Percentiles rank a stretch among this genome's conserved stretches.
Conservation (phyloP, 169 alveolate species). For the Plasmodium vinckei region DNA sequence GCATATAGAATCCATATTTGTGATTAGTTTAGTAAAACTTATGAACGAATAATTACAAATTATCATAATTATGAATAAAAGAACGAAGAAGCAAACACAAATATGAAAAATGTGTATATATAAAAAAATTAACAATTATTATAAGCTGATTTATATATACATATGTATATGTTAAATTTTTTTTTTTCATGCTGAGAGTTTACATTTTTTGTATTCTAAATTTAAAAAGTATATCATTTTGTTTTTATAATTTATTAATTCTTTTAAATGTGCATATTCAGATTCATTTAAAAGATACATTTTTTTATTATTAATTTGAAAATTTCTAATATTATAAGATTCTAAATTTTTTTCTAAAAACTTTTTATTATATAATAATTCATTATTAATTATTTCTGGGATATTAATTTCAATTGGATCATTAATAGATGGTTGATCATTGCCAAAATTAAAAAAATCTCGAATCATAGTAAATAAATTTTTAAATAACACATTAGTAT, state of each 20-base stretch:
- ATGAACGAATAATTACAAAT: too few species aligned
- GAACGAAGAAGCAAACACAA: too few species aligned
- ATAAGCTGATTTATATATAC: too few species aligned
- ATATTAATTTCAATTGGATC: slow-evolving; percentile 44
- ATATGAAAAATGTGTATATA: too few species aligned
- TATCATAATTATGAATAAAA: too few species aligned
- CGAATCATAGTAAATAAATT: slow-evolving; percentile 12
- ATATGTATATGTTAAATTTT: too few species aligned
- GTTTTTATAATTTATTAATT: slow-evolving; percentile 52
- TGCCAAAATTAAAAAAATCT: slow-evolving; percentile 14
- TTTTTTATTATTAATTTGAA: slow-evolving; percentile 48
- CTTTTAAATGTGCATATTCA: slow-evolving; percentile 47
- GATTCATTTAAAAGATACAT: slow-evolving; percentile 49
- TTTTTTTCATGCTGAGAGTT: neutral
- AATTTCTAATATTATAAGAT: slow-evolving; percentile 51
- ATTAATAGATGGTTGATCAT: slow-evolving; percentile 14
- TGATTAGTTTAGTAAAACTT: too few species aligned
- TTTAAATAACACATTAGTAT: slow-evolving; percentile 36
- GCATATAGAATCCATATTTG: too few species aligned
- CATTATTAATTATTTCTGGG: slow-evolving; percentile 39
- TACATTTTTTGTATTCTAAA: slow-evolving; percentile 39
- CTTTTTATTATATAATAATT: slow-evolving; percentile 44
- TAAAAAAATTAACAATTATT: too few species aligned
- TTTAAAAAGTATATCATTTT: slow-evolving; percentile 54
- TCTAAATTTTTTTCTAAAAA: slow-evolving; percentile 61